A percentile compares a stretch with the other conserved stretches of the same genome.
These are phyloP conservation scores for Astraeus odoratus DNA, from an alignment of 768 basidiomycete species.

Conservation along the genomic window DNA sequence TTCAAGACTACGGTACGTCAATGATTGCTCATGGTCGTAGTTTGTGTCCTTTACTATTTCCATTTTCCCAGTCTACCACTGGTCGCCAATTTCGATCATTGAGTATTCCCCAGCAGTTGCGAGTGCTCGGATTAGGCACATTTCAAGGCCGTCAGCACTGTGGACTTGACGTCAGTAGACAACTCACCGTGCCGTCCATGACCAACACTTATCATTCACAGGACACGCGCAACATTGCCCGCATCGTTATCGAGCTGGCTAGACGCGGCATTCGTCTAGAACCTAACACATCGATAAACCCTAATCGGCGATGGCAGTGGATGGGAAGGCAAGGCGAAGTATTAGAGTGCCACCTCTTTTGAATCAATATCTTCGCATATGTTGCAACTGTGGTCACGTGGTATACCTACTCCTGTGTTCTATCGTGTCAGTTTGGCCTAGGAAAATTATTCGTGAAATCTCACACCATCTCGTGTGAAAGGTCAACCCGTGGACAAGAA, in stretches of 20 bases:
- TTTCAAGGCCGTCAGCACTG: constrained; percentile 85
- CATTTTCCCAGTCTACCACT: constrained; percentile 11
- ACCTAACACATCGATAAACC: constrained; percentile 66
- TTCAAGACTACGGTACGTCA: constrained; percentile 13
- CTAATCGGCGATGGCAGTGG: constrained; percentile 71
- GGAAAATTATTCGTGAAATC: no score
- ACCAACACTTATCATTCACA: constrained; percentile 24
- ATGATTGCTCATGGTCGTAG: neutral
- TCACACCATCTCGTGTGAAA: no score
- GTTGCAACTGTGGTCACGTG: no score
- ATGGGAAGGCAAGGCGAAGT: constrained; percentile 75
- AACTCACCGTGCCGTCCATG: neutral
- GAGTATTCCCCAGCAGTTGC: constrained; percentile 72
- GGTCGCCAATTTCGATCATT: constrained; percentile 29
- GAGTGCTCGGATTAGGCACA: constrained; percentile 57
- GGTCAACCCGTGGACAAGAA: no score
- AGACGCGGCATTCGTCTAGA: constrained; percentile 57
- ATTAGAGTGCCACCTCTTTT: constrained; percentile 37
- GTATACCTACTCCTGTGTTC: no score
- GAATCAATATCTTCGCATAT: constrained; percentile 9
- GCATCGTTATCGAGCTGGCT: constrained; percentile 76
- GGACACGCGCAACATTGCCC: constrained; percentile 88
- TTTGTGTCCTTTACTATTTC: neutral
- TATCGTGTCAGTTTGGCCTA: no score
- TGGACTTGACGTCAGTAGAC: constrained; percentile 77